Evolutionary conservation across 2,329 filamentous ascomycete species (phyloP), one percentile per base, ranked within the genome.

Genomic region (Calonectria multiphialidica): DNA sequence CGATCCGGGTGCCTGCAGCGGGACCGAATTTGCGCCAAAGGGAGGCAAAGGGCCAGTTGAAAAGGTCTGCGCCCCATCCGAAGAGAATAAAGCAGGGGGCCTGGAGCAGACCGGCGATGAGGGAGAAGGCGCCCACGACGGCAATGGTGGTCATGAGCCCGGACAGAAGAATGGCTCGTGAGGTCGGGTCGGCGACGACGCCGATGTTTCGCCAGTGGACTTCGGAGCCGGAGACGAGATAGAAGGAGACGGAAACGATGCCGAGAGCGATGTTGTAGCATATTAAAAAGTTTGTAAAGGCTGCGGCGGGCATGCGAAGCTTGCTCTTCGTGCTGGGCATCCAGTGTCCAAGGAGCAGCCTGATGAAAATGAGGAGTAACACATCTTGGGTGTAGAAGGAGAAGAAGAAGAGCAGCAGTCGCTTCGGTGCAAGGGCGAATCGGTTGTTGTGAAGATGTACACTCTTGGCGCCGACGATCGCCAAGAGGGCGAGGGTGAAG

Each of bases 161-260:
- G 0, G 82, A 80, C 33, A 84, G 74, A 18, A 84, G 73, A n/a
- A 83, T 76, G 7, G 76, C 75, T 50, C 82, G 77, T 2, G 82
- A 80, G 1, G 81, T 77, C 1, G 82, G 74, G 28, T 84, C 83
- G 18, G 78, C 75, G 1, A 79, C 82, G 10, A 83, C 64, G 0
- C 74, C 81, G n/a, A 83, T 75, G 59, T 84, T 83, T 15, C 81
- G 78, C 82, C 83, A 84, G 53, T 80, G 83, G 5, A 84, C 78
- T 30, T 84, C 82, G 0, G 82, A 80, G 7, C 82, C 82, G 6
- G 82, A 76, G 12, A 82, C 78, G 10, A 74, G 65, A 68, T 82
- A 84, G 50, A 84, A 84, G 3, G 82, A 79, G 2, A 83, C 73
- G 28, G 75, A 79, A 30, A 78, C 67, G 33, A 77, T 66, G 40